Evolutionary conservation across 2,329 filamentous ascomycete genomes (phyloP), one percentile per base, ranked within the genome.

Genomic region (Daldinia sp.): DNA sequence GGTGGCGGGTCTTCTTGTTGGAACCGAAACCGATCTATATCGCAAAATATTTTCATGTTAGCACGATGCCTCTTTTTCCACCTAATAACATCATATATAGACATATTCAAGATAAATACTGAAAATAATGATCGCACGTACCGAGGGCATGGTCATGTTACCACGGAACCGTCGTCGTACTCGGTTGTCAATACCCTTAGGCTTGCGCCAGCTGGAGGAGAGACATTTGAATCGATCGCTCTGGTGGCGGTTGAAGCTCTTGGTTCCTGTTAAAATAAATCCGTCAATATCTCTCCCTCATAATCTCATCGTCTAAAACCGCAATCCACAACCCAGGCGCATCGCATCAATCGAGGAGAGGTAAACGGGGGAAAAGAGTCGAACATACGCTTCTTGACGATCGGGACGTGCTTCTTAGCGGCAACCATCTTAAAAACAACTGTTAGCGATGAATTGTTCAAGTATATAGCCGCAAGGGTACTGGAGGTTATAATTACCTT

Each of bases 331-430:
- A 41, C 41, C 62, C 7, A 6, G 12, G 23, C 50, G 51, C 12
- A 6, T 68, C 63, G 65, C 60, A 57, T 42, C 42, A 58, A 63
- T 65, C 61, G 65, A 42, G 60, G 63, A 59, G 20, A 18, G 48
- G 62, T 35, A 48, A 60, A 55, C 56, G 44, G 63, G 63, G 48
- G 63, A 62, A 70, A 63, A 58, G 70, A 67, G 74, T 75, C 68
- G 77, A 81, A 94, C 93, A 82, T 95, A 97, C 94, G 94, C 94
- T 99, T 99, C 93, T 99, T 99, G 83, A 99, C 93, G 90, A 99
- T 99, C 82, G 94, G 92, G 83, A 98, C 90, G 87, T 98, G 96
- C 90, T 97, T 97, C 93, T 97, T 97, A 86, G 95, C 93, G 92
- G 94, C 90, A 89, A 95, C 94, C 96, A 98, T 98, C 94, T 95